phyloP scores from a whole-genome alignment of 2,329 filamentous ascomycete genomes.

The Capronia epimyces region DNA sequence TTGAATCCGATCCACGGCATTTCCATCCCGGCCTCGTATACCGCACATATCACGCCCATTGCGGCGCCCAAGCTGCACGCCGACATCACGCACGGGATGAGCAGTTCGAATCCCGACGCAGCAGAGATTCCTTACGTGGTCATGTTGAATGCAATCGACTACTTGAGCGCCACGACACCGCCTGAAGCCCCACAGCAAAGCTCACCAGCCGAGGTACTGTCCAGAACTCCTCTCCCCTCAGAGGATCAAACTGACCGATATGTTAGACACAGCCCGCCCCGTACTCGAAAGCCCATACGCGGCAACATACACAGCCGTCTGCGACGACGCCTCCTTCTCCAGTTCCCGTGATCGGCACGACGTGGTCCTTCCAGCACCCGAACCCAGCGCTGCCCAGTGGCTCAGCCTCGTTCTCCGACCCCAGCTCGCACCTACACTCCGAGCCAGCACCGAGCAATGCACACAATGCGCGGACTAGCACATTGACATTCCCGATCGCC shows the following conservation, averaged over 20 bases:
- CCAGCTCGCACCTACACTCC: constrained; percentile 39
- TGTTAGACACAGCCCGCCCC: constrained; percentile 1
- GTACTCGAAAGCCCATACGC: constrained; percentile 15
- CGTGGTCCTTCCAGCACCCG: constrained; percentile 42
- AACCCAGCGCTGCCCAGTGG: constrained; percentile 24
- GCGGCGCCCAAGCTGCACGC: constrained; percentile 78
- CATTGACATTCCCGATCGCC: constrained; percentile 70
- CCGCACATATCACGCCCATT: constrained; percentile 88
- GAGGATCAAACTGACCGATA: not conserved
- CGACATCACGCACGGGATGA: constrained; percentile 63
- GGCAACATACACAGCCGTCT: constrained; percentile 23
- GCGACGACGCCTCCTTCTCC: constrained; percentile 6
- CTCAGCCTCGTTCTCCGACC: constrained; percentile 30
- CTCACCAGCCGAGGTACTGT: constrained; percentile 1
- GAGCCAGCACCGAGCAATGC: constrained; percentile 57
- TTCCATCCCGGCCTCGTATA: constrained; percentile 89
- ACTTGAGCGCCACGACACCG: constrained; percentile 64
- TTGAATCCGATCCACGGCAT: constrained; percentile 76
- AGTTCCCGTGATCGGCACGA: constrained; percentile 38
- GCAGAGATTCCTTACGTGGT: constrained; percentile 94
- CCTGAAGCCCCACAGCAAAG: not conserved
- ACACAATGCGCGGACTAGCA: constrained; percentile 79
- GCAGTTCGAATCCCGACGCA: constrained; percentile 58
- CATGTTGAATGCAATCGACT: constrained; percentile 83
- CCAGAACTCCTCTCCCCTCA: constrained; percentile 2